Base-by-base conservation (phyloP, 2,329 filamentous ascomycete genomes). In the Ceratocystis lukuohia region DNA sequence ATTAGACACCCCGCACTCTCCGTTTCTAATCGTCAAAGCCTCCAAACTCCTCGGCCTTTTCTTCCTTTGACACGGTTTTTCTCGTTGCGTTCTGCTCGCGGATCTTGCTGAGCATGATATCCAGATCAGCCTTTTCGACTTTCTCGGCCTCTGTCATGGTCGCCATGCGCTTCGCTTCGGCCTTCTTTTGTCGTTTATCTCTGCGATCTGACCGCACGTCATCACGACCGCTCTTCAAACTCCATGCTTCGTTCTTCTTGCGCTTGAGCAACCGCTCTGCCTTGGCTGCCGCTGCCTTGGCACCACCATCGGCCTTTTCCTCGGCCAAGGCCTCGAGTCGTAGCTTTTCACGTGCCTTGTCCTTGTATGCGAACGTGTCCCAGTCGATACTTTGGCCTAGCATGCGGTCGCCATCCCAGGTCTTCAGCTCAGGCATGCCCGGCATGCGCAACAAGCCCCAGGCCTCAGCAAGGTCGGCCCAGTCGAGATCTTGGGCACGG, bases 361-460 rank as follows among this genome's bases (percentile, higher is more conserved):
- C 88, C 71, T 85, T 85, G 76, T 91, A 93, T 0, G 82, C 77
- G 71, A 85, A 91, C 1, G 75, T 78, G 56, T 86, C 80, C 81
- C 88, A 86, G 73, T 91, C 84, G 10, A 91, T 77, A 1, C 81
- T 80, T 1, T 87, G 75, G 1, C 84, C 84, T 0, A 88, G 77
- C 25, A 77, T 81, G 69, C 82, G 81, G 73, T 90, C 87, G 3
- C 87, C 87, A 12, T 84, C 81, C 79, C 88, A 93, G 0, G 80
- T 82, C 71, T 86, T 88, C 65, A 90, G 77, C 75, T 99, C 94
- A 0, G 94, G 93, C 94, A 99, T 99, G 73, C 88, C 91, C 3
- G 94, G 94, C 69, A 97, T 80, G 63, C 86, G 86, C 1, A 96
- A 79, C 0, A 99, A 80, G 1, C 90, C 94, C 90, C 93, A 99